A percentile compares a stretch with the other conserved stretches of the same genome.
Conservation (phyloP, 345 rosid genomes). For the Raphanus raphanistrum region DNA sequence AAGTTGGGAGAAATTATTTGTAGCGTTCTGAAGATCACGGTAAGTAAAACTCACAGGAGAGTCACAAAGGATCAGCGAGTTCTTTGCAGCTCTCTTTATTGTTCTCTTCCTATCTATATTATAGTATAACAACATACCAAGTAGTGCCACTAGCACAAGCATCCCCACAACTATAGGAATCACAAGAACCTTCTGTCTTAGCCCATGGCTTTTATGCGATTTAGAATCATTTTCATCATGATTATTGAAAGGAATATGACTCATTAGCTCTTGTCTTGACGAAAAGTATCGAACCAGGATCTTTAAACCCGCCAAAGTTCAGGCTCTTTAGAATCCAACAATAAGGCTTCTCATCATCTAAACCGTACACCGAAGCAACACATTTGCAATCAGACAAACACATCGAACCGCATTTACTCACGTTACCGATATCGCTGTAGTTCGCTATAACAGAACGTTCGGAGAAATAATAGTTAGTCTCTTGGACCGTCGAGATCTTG, state of each 20-base stretch:
- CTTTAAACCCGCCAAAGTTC: conserved; percentile 79
- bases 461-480: conserved; percentile 76
- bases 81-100: conserved; percentile 55
- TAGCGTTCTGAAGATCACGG: conserved; percentile 67
- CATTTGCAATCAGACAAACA: conserved; percentile 80
- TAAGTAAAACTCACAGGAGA: conserved; percentile 69
- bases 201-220: conserved; percentile 18
- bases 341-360: conserved; percentile 83
- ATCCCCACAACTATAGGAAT: conserved; percentile 65
- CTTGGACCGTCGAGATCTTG: conserved; percentile 61
- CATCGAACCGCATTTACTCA: conserved; percentile 64
- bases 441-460: conserved; percentile 62
- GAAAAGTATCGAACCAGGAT: conserved; percentile 74
- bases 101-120: conserved; percentile 56
- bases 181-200: conserved; percentile 50
- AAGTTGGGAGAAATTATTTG: conserved; percentile 64
- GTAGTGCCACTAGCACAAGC: conserved; percentile 59
- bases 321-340: conserved; percentile 79
- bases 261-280: conserved; percentile 59
- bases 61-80: conserved; percentile 55
- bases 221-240: conserved; percentile 10
- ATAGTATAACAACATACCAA: conserved; percentile 65
- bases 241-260: conserved; percentile 30
- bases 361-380: conserved; percentile 82
- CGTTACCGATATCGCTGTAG: conserved; percentile 58